phyloP scores from a whole-genome alignment of 805 yeast species.

The Metschnikowia similis region DNA sequence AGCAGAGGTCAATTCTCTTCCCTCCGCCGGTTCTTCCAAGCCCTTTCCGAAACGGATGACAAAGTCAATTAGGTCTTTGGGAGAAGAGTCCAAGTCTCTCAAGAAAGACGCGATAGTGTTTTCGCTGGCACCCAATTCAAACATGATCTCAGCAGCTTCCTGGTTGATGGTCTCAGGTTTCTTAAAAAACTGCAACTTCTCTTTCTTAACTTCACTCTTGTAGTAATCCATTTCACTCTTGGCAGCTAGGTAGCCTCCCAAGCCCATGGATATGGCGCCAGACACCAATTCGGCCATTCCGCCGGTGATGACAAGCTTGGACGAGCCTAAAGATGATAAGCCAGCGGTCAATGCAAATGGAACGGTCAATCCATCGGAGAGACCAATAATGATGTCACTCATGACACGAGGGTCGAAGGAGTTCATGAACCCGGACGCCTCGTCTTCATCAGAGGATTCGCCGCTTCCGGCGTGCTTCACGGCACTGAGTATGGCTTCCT shows the following conservation, averaged over 20 bases:
- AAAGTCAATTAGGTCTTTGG: slow-evolving; percentile 78
- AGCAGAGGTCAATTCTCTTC: slow-evolving; percentile 84
- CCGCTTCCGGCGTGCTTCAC: slow-evolving; percentile 21
- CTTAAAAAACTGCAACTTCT: slow-evolving; percentile 62
- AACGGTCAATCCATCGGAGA: slow-evolving; percentile 93
- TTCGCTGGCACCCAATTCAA: slow-evolving; percentile 69
- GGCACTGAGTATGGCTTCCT: slow-evolving; percentile 33
- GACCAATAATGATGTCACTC: slow-evolving; percentile 89
- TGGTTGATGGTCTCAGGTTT: slow-evolving; percentile 63
- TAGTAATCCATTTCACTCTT: slow-evolving; percentile 79
- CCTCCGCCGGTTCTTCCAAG: slow-evolving; percentile 92
- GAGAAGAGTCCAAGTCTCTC: slow-evolving; percentile 72
- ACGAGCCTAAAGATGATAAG: slow-evolving; percentile 81
- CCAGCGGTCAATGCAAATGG: slow-evolving; percentile 99
- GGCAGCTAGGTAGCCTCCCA: slow-evolving; percentile 96
- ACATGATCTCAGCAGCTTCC: slow-evolving; percentile 75
- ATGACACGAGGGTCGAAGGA: slow-evolving; percentile 85
- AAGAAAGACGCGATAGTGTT: slow-evolving; percentile 71
- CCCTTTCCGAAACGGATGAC: slow-evolving; percentile 86
- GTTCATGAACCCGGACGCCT: slow-evolving; percentile 38
- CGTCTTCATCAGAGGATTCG: slow-evolving; percentile 18
- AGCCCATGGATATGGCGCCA: slow-evolving; percentile 97
- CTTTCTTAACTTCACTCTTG: slow-evolving; percentile 64
- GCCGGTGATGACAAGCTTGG: slow-evolving; percentile 91
- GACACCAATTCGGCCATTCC: slow-evolving; percentile 96